Conservation (phyloP, 371 early-diverging fungal species). For the Lichtheimia hyalospora region DNA sequence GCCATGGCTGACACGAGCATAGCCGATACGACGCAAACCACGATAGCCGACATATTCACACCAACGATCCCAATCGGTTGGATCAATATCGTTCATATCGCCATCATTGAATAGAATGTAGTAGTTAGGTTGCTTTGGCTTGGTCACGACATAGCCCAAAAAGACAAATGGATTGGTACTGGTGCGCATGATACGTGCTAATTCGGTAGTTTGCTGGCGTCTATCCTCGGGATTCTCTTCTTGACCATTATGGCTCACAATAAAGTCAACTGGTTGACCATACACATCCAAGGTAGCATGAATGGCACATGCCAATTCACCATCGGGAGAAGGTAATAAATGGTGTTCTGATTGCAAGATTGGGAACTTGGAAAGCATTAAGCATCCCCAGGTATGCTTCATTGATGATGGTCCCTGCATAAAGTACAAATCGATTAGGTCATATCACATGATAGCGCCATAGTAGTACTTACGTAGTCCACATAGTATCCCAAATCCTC, state of each 20-base stretch:
- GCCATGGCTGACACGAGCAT: constrained; percentile 79
- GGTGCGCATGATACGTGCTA: constrained; percentile 76
- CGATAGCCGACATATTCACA: constrained; percentile 84
- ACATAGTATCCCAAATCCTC: constrained; percentile 78
- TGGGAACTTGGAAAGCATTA: constrained; percentile 84
- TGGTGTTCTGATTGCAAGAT: constrained; percentile 73
- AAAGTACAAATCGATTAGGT: background rate
- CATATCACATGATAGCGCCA: background rate
- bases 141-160: constrained; percentile 82
- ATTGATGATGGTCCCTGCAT: constrained; percentile 70
- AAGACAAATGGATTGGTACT: constrained; percentile 78
- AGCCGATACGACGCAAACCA: constrained; percentile 73
- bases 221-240: constrained; percentile 79
- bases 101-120: constrained; percentile 66
- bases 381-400: constrained; percentile 88
- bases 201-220: constrained; percentile 74
- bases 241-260: constrained; percentile 86
- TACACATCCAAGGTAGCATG: constrained; percentile 83
- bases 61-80: constrained; percentile 80
- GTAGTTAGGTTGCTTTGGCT: constrained; percentile 68
- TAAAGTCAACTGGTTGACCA: constrained; percentile 79
- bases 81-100: constrained; percentile 76
- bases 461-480: constrained; percentile 58
- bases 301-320: constrained; percentile 85
- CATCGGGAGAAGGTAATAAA: constrained; percentile 78